phyloP scores from a whole-genome alignment of 2,329 filamentous ascomycete genomes.

The Claviceps citrina region DNA sequence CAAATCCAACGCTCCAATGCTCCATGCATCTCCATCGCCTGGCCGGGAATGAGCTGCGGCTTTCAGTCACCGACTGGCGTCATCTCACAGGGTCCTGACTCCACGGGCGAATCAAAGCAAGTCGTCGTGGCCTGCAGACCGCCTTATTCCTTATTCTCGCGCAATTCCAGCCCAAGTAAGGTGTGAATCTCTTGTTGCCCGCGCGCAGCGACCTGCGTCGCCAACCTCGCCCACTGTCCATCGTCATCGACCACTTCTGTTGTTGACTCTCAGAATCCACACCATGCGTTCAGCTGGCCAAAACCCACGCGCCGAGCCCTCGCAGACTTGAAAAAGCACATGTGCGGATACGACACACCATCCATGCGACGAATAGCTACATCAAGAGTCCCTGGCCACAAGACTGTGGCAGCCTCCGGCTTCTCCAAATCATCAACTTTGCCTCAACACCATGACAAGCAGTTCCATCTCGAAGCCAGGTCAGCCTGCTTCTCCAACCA shows the following conservation, averaged over 20 bases:
- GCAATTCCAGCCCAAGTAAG: too few species aligned
- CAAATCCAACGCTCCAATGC: too few species aligned
- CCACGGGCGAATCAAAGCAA: background rate
- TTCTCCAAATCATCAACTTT: background rate
- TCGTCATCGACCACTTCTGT: background rate
- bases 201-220: too few species aligned
- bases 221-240: background rate
- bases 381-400: background rate
- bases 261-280: background rate
- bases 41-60: background rate
- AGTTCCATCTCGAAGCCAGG: slow-evolving; percentile 16
- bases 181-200: background rate
- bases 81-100: background rate
- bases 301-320: slow-evolving; percentile 1
- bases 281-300: slow-evolving; percentile 6
- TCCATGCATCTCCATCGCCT: slow-evolving; percentile 1
- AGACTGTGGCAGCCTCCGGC: slow-evolving; percentile 6
- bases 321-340: slow-evolving; percentile 4
- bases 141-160: too few species aligned
- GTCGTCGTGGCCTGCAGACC: background rate
- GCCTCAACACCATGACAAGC: slow-evolving; percentile 14
- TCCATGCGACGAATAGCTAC: slow-evolving; percentile 1
- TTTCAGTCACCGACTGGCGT: background rate
- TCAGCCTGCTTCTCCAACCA: slow-evolving; percentile 15
- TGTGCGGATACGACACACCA: background rate